Conservation (phyloP, 2,329 filamentous ascomycete species). For the Tolypocladium tundrense region DNA sequence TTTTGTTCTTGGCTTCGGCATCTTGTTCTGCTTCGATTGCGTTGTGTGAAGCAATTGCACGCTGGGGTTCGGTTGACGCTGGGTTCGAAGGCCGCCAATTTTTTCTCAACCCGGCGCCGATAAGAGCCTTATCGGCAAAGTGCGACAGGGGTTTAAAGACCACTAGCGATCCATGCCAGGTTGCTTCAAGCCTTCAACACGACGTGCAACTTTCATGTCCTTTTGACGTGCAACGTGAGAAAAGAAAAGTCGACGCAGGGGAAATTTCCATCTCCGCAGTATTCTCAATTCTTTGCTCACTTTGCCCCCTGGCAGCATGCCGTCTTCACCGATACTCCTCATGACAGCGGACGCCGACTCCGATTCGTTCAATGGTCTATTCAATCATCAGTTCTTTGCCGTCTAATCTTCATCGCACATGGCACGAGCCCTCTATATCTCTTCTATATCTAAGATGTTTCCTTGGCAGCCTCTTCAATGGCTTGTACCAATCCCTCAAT, state of each 20-base stretch:
- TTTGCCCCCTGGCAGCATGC: too few species aligned
- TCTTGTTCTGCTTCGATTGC: conserved; percentile 12
- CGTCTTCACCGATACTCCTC: neutral
- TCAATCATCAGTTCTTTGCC: neutral
- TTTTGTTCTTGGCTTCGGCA: conserved; percentile 35
- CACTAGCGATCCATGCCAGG: neutral
- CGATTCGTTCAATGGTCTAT: neutral
- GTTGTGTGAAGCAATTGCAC: neutral
- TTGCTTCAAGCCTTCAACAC: too few species aligned
- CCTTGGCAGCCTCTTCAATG: conserved; percentile 35
- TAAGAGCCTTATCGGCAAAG: conserved; percentile 5
- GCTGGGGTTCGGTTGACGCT: neutral
- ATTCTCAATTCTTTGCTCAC: too few species aligned
- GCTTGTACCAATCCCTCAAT: conserved; percentile 43
- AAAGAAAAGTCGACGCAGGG: too few species aligned
- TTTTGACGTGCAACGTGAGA: too few species aligned
- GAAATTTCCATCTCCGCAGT: too few species aligned
- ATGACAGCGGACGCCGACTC: too few species aligned
- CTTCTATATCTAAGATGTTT: conserved; percentile 2
- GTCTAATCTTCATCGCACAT: neutral
- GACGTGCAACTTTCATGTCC: too few species aligned
- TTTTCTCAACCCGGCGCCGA: conserved; percentile 4
- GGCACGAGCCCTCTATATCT: neutral
- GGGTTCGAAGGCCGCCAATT: neutral
- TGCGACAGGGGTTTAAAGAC: neutral